Evolutionary conservation across 164 flowering plant species (phyloP), one percentile per base, ranked within the genome.

Genomic region (Vitis amurensis): DNA sequence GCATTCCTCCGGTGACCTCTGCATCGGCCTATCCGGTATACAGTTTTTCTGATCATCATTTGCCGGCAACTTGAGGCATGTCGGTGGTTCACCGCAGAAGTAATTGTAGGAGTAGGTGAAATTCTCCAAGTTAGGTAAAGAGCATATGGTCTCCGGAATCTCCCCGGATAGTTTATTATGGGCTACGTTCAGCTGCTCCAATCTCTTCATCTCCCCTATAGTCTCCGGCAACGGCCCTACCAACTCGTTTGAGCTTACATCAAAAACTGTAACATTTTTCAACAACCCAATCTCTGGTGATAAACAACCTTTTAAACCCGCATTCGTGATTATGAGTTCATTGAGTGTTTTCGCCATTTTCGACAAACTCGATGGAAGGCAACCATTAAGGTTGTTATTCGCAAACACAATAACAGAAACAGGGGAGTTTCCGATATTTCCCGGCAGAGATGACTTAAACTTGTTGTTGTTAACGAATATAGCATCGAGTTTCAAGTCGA

Each of bases 381-480:
- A 87, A n/a, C 92, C 84, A 0, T 44, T 64, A 13, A 89, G 16
- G 51, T 70, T 13, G 61, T 85, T 91, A 50, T 85, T 84, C 1
- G 93, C 97, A 30, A 85, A 47, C 3, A 91, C 97, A 7, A 89
- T 29, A 1, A 86, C 98, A 0, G 97, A 92, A 8, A 78, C 90
- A 0, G 93, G 76, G 0, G 92, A 90, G 70, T 90, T 84, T 0
- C 88, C 93, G 3, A 94, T 3, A 63, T 86, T 93, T 50, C 76
- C 62, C 0, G 97, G 93, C 9, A 89, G 14, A 0, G 73, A 15
- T 10, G 71, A 85, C 0, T 50, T 48, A 30, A 92, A 92, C 10
- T 77, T 71, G 82, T 92, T 94, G 81, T 90, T 74, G 82, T 93
- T 93, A 51, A 91, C 68, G 72, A 93, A 93, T 27, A 93, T 23